phyloP scores from a whole-genome alignment of 225 moss, liverwort and hornwort genomes.

The Asterella californica region DNA sequence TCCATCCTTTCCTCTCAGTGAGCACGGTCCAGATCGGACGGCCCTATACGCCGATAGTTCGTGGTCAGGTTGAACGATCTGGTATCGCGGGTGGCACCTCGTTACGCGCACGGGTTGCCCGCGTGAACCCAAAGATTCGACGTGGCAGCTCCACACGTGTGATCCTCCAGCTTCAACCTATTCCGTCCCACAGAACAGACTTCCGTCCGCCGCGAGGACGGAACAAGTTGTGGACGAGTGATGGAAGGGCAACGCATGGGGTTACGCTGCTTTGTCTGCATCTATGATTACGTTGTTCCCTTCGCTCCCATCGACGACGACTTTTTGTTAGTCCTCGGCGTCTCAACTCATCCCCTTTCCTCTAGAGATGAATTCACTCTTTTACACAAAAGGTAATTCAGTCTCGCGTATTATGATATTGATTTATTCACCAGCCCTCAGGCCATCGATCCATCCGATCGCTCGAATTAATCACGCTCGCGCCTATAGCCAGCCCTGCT shows the following conservation, averaged over 20 bases:
- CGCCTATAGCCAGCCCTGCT: too few species aligned
- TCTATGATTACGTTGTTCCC: not conserved
- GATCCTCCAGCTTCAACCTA: not conserved
- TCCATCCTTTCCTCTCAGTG: not conserved
- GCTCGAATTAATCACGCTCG: not conserved
- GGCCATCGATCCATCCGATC: not conserved
- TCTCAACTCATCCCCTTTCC: not conserved
- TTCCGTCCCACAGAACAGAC: not conserved
- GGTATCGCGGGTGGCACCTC: constrained; percentile 8
- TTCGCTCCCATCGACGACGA: constrained; percentile 7
- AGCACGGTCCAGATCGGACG: not conserved
- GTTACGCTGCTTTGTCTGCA: constrained; percentile 4
- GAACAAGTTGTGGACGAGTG: not conserved
- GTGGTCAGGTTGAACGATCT: not conserved
- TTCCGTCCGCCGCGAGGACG: not conserved
- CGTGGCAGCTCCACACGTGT: constrained; percentile 17
- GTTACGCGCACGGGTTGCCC: constrained; percentile 19
- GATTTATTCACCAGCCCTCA: too few species aligned
- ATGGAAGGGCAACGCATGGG: constrained; percentile 2
- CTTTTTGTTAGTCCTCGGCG: not conserved
- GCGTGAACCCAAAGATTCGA: constrained; percentile 17
- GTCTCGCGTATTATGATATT: too few species aligned
- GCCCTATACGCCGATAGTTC: not conserved
- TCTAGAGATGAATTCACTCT: too few species aligned
- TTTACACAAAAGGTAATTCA: too few species aligned